Base-by-base conservation (phyloP, 2,329 filamentous ascomycete species). In the Epichloe bromicola region DNA sequence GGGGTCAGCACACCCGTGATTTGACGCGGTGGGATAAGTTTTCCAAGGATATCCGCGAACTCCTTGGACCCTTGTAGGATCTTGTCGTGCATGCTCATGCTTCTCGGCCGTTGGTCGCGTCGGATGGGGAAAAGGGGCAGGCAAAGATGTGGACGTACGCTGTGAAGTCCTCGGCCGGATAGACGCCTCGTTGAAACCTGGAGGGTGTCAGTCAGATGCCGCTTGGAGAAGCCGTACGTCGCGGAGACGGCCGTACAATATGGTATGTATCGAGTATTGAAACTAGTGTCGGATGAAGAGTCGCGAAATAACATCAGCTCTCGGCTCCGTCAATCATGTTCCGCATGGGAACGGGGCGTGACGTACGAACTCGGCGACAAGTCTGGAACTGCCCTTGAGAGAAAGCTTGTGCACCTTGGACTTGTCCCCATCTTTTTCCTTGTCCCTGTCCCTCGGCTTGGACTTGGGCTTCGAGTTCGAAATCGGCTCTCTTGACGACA, bases 241-340 rank as follows among this genome's bases (percentile, higher is more conserved):
- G 7, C 11, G 0, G 5, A 23, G 23, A 7, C 39, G 2, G 5
- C 80, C 26, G 61, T 76, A 93, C 82, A 98, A 75, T 53, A 98
- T 97, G 0, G 90, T 94, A 64, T 98, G 93, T 65, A 97, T 96
- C 1, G 88, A 96, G 69, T 95, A 98, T 75, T 98, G 89, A 65
- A 98, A 98, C 80, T 86, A 61, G 7, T 15, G 26, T 14, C 12
- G 19, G 17, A n/a, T 40, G 39, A 41, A 51, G 15, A 3, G 17
- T 5, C 38, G 45, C 17, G 26, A 26, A 26, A 17, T 20, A n/a
- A 41, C 5, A 23, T 30, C 43, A 53, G 51, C 51, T 49, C 7
- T 46, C 34, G 10, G 30, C 36, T 19, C 30, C 30, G 38, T 19
- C 17, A 39, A 41, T 30, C 1, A 15, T 10, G 15, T 19, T 26